Evolutionary conservation across 2,329 filamentous ascomycete genomes (phyloP).

Genomic region (Ilyonectria sp.): DNA sequence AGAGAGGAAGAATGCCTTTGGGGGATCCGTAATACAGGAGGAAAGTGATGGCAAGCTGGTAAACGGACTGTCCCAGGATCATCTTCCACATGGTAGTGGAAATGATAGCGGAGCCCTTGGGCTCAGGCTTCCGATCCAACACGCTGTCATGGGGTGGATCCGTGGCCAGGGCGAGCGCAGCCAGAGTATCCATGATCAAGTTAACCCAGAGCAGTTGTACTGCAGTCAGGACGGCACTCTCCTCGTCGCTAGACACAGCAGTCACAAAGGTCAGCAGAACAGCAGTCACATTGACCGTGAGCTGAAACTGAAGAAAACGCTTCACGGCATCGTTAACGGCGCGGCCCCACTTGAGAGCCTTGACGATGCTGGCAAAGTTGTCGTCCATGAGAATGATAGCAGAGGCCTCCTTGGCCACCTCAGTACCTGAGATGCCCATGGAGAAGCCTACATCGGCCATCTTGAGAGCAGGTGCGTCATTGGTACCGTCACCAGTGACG

Average conservation of each 20-base stretch:
- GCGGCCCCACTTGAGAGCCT: constrained; percentile 85
- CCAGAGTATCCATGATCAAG: constrained; percentile 97
- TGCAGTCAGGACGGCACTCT: constrained; percentile 85
- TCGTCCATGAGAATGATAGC: constrained; percentile 91
- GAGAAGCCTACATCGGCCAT: constrained; percentile 88
- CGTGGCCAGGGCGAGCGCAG: constrained; percentile 88
- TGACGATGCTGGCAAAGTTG: constrained; percentile 89
- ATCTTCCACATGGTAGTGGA: constrained; percentile 99
- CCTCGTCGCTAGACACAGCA: constrained; percentile 78
- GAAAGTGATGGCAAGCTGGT: constrained; percentile 86
- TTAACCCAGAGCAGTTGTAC: constrained; percentile 98
- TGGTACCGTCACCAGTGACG: constrained; percentile 87
- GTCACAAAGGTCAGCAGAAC: constrained; percentile 91
- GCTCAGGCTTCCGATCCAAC: constrained; percentile 80
- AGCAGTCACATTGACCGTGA: constrained; percentile 93
- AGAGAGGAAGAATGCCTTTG: constrained; percentile 53
- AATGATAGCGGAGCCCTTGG: constrained; percentile 74
- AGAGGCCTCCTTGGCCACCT: constrained; percentile 88
- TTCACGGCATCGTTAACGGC: constrained; percentile 85
- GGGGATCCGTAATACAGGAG: constrained; percentile 83
- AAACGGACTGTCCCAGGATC: constrained; percentile 94
- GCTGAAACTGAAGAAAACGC: constrained; percentile 83
- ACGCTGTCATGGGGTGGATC: constrained; percentile 90
- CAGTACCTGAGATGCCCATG: constrained; percentile 88
- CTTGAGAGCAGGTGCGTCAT: constrained; percentile 86